Base-by-base conservation (phyloP, 2,329 filamentous ascomycete species). In the Parafenestella ontariensis region DNA sequence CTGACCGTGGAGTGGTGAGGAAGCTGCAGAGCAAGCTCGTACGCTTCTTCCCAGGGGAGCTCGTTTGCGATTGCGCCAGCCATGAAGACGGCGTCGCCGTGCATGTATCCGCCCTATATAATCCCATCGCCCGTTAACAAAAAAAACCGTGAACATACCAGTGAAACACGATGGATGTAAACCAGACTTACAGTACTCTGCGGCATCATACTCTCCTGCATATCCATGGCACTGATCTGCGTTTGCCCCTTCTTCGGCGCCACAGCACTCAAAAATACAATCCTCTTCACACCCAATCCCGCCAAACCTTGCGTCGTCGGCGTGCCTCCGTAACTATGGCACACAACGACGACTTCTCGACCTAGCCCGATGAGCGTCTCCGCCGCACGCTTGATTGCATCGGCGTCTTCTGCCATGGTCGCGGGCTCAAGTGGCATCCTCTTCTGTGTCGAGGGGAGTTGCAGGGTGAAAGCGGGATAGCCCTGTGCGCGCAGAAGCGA, bases 1-100 rank as follows among this genome's bases (percentile, higher is more conserved):
- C 68, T 70, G 13, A 61, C 44, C 2, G 65, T 60, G 1, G 77
- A 78, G 41, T 80, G 78, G 2, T 58, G 58, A 1, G 57, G 39
- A 6, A 64, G 47, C 29, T 49, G 40, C 5, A 53, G 44, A 1
- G 60, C 64, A 42, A 48, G 57, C 31, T 64, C 52, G 21, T 64
- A 58, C 4, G 56, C 69, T 29, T 62, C 43, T 13, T 60, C 64
- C 15, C 48, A 55, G 6, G 66, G 60, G 4, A 69, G 41, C 26
- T 68, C 64, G 46, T 59, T 61, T 48, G 56, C 58, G 5, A 56
- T 29, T 9, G 33, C 41, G 1, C 11, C 13, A 2, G 62, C 55
- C 36, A 59, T 58, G 26, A 31, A 4, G 9, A 46, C 41, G 10
- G 59, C 33, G 18, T 64, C 60, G 39, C 46, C 42, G 36, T 61